These are phyloP conservation scores for Dendrobium officinale DNA, from an alignment of 106 monocot genomes.

Conservation along the genomic window DNA sequence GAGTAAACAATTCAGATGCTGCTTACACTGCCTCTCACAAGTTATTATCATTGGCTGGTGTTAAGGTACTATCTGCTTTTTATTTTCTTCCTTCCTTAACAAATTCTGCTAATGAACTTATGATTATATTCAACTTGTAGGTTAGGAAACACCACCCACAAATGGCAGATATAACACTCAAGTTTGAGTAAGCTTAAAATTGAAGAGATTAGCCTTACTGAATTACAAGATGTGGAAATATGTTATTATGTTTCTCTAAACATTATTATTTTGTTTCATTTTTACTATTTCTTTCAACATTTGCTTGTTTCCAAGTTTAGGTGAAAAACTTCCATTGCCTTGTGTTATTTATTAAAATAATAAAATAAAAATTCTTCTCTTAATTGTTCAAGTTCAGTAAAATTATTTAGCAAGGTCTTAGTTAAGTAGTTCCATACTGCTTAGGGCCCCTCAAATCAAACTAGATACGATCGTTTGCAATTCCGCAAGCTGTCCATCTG, in stretches of 20 bases:
- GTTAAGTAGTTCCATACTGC: too few relatives aligned
- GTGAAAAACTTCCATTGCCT: neutral
- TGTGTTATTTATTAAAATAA: too few relatives aligned
- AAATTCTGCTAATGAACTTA: neutral
- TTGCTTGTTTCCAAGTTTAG: neutral
- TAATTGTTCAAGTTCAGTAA: too few relatives aligned
- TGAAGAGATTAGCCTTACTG: too few relatives aligned
- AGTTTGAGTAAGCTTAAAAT: conserved; percentile 47
- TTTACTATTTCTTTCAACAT: neutral
- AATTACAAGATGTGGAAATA: too few relatives aligned
- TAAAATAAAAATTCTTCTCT: too few relatives aligned
- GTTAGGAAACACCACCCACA: conserved; percentile 79
- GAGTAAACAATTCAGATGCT: conserved; percentile 41
- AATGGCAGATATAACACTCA: conserved; percentile 61
- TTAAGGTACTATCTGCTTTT: conserved; percentile 48
- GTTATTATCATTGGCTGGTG: conserved; percentile 72
- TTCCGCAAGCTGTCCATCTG: too few relatives aligned
- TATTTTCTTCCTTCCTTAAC: neutral
- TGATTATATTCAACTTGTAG: conserved; percentile 23
- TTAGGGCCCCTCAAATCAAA: too few relatives aligned
- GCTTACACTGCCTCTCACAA: conserved; percentile 73
- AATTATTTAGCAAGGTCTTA: too few relatives aligned
- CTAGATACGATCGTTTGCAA: too few relatives aligned
- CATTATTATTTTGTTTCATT: too few relatives aligned
- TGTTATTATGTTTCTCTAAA: too few relatives aligned